Conservation (phyloP, 2,329 filamentous ascomycete genomes). For the Beauveria bassiana region DNA sequence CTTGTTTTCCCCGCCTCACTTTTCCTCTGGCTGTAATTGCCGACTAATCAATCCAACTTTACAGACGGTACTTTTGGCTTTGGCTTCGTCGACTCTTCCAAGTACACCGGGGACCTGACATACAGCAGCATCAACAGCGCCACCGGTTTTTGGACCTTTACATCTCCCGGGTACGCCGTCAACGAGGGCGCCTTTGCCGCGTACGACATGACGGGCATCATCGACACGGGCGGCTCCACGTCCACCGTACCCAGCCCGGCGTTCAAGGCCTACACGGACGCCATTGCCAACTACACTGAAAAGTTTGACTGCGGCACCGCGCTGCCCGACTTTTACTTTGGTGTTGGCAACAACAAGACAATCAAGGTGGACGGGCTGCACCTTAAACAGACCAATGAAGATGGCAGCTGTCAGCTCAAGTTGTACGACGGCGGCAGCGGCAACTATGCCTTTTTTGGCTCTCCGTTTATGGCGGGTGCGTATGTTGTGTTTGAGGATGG, state of each 20-base stretch:
- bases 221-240: constrained; percentile 55
- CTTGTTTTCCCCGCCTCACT: too few species aligned
- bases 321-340: constrained; percentile 43
- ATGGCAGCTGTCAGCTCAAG: neutral
- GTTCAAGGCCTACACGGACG: constrained; percentile 23
- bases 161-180: constrained; percentile 17
- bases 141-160: constrained; percentile 54
- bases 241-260: constrained; percentile 44
- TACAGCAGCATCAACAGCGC: constrained; percentile 55
- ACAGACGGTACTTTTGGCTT: constrained; percentile 62
- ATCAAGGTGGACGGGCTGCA: constrained; percentile 43
- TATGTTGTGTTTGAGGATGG: constrained; percentile 2
- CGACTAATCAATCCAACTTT: neutral
- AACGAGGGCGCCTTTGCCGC: constrained; percentile 22
- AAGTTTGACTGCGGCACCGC: constrained; percentile 35
- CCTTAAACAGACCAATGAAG: neutral
- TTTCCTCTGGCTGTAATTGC: neutral
- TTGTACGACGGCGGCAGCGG: neutral
- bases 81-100: constrained; percentile 56
- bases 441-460: neutral
- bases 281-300: constrained; percentile 39
- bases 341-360: constrained; percentile 49
- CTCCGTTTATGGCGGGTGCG: neutral
- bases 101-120: constrained; percentile 54
- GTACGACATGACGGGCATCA: constrained; percentile 36